Evolutionary conservation across 1,284 basidiomycete species (phyloP).

Genomic region (Retiboletus fuscus): DNA sequence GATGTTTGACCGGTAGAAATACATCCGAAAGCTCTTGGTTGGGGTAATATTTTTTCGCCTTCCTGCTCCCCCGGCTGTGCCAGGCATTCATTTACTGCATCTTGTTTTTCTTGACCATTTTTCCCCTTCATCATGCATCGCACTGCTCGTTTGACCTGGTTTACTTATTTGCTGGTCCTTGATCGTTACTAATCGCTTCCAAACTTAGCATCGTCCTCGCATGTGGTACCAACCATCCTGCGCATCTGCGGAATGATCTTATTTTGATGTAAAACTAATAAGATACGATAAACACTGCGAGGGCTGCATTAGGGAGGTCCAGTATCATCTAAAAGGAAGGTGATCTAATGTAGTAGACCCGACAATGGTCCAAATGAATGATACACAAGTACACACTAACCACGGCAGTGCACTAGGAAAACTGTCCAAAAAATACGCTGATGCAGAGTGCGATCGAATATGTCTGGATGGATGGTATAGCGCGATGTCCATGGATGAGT

Average conservation of each 20-base stretch:
- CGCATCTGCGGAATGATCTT: too few relatives aligned
- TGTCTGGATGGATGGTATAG: constrained; percentile 17
- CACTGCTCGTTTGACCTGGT: background rate
- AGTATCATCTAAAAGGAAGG: too few relatives aligned
- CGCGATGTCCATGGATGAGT: constrained; percentile 21
- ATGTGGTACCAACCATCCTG: too few relatives aligned
- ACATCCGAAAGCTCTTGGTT: background rate
- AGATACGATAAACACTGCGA: too few relatives aligned
- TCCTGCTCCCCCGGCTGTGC: constrained; percentile 5
- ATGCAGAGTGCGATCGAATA: background rate
- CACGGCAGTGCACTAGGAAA: constrained; percentile 3
- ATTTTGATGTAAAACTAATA: too few relatives aligned
- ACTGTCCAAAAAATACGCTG: background rate
- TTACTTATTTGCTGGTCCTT: background rate
- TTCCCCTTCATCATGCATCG: background rate
- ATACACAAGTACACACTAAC: too few relatives aligned
- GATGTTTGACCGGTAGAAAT: constrained; percentile 22
- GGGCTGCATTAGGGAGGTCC: too few relatives aligned
- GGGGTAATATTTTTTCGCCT: background rate
- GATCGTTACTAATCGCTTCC: background rate
- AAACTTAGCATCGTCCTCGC: too few relatives aligned
- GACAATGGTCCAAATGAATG: too few relatives aligned
- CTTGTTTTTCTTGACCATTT: background rate
- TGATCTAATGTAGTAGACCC: too few relatives aligned
- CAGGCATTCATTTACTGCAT: background rate